Conservation (phyloP, 1,139 yeast species). For the Meyerozyma smithsonii region DNA sequence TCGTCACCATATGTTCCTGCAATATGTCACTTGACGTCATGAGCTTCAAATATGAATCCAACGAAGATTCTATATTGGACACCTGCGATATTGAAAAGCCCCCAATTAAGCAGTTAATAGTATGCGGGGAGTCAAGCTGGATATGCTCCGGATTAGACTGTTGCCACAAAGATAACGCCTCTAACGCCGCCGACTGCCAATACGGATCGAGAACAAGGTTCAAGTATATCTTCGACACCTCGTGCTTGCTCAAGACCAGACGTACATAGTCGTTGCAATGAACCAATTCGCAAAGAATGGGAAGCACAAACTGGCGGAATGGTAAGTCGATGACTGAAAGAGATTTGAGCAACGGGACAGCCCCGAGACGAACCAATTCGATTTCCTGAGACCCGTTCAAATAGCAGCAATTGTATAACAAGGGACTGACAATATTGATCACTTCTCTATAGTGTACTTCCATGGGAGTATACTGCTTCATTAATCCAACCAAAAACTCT, state of each 20-base stretch:
- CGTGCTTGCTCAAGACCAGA: slow-evolving; percentile 30
- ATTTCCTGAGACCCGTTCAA: slow-evolving; percentile 49
- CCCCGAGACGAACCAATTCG: slow-evolving; percentile 51
- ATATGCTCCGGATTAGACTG: slow-evolving; percentile 23
- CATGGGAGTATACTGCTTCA: slow-evolving; percentile 27
- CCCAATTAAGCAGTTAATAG: slow-evolving; percentile 29
- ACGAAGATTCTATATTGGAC: slow-evolving; percentile 37
- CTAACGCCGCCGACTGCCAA: slow-evolving; percentile 69
- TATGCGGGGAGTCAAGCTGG: slow-evolving; percentile 22
- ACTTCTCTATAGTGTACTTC: slow-evolving; percentile 34
- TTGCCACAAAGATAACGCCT: slow-evolving; percentile 46
- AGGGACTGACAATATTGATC: slow-evolving; percentile 39
- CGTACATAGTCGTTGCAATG: slow-evolving; percentile 43
- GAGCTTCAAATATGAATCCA: slow-evolving; percentile 36
- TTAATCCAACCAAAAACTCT: slow-evolving; percentile 31
- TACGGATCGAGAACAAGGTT: slow-evolving; percentile 53
- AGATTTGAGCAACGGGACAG: slow-evolving; percentile 46
- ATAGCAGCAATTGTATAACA: slow-evolving; percentile 54
- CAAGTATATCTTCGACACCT: slow-evolving; percentile 44
- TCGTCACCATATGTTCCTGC: slow-evolving; percentile 22
- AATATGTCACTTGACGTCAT: slow-evolving; percentile 19
- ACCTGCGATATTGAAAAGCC: slow-evolving; percentile 39
- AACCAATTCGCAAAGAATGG: slow-evolving; percentile 59
- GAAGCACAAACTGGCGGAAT: slow-evolving; percentile 57
- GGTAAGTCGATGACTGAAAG: slow-evolving; percentile 45